phyloP scores from a whole-genome alignment of 2,329 filamentous ascomycete genomes.

The Mollisiaceae sp. region DNA sequence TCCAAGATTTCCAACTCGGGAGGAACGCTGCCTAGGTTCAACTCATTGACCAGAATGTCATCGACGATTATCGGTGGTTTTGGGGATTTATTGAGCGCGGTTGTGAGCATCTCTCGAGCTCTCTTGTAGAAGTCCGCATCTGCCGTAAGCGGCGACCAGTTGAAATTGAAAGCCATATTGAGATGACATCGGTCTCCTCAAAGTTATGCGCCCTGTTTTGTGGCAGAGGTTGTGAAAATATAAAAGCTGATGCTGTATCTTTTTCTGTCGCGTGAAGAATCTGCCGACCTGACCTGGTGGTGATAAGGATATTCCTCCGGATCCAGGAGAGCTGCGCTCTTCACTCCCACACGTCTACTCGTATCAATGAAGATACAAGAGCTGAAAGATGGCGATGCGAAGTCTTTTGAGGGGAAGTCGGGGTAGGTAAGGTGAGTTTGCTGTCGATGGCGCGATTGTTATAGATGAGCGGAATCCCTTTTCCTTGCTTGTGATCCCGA shows the following conservation, averaged over 20 bases:
- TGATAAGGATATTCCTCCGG: conserved; percentile 30
- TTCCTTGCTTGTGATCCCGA: conserved; percentile 17
- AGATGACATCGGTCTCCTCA: conserved; percentile 37
- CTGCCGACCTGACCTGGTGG: conserved; percentile 24
- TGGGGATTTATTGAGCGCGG: conserved; percentile 94
- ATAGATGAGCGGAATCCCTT: conserved; percentile 21
- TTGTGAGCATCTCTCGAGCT: conserved; percentile 91
- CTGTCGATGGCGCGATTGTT: conserved; percentile 14
- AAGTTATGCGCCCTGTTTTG: neutral
- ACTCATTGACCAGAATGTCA: conserved; percentile 96
- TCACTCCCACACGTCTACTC: conserved; percentile 13
- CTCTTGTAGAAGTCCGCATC: conserved; percentile 90
- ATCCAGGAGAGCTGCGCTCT: conserved; percentile 1
- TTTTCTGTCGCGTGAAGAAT: conserved; percentile 34
- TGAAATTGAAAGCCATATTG: conserved; percentile 99
- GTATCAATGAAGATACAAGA: conserved; percentile 37
- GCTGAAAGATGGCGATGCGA: conserved; percentile 9
- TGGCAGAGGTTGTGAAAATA: conserved; percentile 4
- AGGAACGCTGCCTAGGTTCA: conserved; percentile 93
- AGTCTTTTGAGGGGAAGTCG: neutral
- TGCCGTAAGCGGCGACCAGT: conserved; percentile 98
- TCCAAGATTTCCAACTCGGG: conserved; percentile 96
- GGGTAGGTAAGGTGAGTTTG: conserved; percentile 9
- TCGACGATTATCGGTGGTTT: conserved; percentile 99
- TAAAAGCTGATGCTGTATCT: conserved; percentile 11